Evolutionary conservation across 2,329 filamentous ascomycete genomes (phyloP).

Genomic region (Colletotrichum eleusines): DNA sequence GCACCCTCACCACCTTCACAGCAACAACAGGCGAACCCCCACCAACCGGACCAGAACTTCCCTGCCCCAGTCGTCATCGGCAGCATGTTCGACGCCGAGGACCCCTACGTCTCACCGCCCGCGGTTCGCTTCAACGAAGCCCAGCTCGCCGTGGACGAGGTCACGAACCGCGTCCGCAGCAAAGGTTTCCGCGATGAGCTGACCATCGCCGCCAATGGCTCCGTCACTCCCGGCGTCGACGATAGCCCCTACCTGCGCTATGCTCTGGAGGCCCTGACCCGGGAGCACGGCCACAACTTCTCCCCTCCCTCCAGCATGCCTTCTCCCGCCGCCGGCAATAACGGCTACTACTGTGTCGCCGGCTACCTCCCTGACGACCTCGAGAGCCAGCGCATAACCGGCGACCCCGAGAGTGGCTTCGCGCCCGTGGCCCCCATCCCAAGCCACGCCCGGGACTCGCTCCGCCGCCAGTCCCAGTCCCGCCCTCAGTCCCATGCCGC

Average conservation of each 20-base stretch:
- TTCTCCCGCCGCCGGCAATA: slow-evolving; percentile 49
- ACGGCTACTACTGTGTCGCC: slow-evolving; percentile 47
- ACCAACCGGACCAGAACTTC: slow-evolving; percentile 26
- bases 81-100: slow-evolving; percentile 43
- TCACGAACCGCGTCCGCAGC: slow-evolving; percentile 41
- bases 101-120: slow-evolving; percentile 54
- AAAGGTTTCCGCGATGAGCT: slow-evolving; percentile 64
- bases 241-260: slow-evolving; percentile 91
- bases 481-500: slow-evolving; percentile 25
- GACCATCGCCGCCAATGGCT: slow-evolving; percentile 59
- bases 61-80: slow-evolving; percentile 33
- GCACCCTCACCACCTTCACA: slow-evolving; percentile 56
- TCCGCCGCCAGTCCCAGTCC: slow-evolving; percentile 17
- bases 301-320: slow-evolving; percentile 56
- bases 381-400: slow-evolving; percentile 30
- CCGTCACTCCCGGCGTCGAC: slow-evolving; percentile 81
- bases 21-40: slow-evolving; percentile 46
- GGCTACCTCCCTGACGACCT: slow-evolving; percentile 49
- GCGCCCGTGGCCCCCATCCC: slow-evolving; percentile 19
- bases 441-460: slow-evolving; percentile 27
- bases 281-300: slow-evolving; percentile 73
- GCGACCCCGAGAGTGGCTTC: slow-evolving; percentile 34
- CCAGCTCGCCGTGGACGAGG: slow-evolving; percentile 48
- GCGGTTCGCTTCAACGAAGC: slow-evolving; percentile 55
- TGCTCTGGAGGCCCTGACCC: slow-evolving; percentile 87